phyloP scores from a whole-genome alignment of 192 early-diverging fungal genomes.

The Helicostylum pulchrum region DNA sequence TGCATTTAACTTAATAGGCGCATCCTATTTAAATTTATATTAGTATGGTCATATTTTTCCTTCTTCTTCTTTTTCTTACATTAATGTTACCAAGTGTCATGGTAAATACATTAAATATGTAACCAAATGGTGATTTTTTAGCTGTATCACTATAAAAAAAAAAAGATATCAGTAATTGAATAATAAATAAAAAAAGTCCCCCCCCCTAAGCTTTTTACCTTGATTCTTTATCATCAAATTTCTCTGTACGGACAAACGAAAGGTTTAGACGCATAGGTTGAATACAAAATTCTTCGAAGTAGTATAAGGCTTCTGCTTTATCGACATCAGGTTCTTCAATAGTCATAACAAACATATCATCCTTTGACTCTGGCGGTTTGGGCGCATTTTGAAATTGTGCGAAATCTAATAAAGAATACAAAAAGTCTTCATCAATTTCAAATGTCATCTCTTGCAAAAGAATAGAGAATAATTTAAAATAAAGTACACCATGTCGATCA shows the following conservation, averaged over 20 bases:
- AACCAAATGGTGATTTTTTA: conserved; percentile 37
- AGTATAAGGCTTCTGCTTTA: conserved; percentile 61
- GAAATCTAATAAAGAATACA: conserved; percentile 73
- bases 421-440: conserved; percentile 84
- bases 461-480: conserved; percentile 77
- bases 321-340: conserved; percentile 45
- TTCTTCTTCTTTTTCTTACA: conserved; percentile 14
- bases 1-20: conserved; percentile 75
- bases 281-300: conserved; percentile 84
- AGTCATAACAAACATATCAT: conserved; percentile 6
- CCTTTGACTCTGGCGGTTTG: not conserved
- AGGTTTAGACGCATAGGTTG: conserved; percentile 85
- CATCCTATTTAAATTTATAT: conserved; percentile 44
- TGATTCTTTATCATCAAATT: conserved; percentile 51
- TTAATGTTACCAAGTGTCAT: conserved; percentile 90
- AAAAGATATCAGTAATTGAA: not conserved
- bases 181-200: not conserved
- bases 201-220: conserved; percentile 41
- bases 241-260: conserved; percentile 74
- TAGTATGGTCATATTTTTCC: not conserved
- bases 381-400: conserved; percentile 58
- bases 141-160: conserved; percentile 5
- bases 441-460: conserved; percentile 82
- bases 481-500: conserved; percentile 78
- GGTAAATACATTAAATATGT: conserved; percentile 69